These are phyloP conservation scores for Serendipita sp. DNA, from an alignment of 768 basidiomycete species.

Conservation along the genomic window DNA sequence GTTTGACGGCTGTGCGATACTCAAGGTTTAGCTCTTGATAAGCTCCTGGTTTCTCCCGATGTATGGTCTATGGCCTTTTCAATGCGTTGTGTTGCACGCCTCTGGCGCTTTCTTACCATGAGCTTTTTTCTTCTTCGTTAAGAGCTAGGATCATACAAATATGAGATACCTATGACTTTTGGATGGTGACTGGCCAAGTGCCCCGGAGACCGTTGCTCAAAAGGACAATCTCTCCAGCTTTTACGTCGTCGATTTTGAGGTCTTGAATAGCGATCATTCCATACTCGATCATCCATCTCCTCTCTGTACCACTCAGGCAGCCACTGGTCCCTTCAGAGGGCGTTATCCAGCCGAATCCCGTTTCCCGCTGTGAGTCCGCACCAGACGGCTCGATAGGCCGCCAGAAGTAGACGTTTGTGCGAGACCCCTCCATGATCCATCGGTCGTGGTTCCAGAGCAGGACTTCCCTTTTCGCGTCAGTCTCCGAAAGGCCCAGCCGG, in stretches of 20 bases:
- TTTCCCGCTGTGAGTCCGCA: neutral
- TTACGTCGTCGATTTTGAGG: conserved; percentile 28
- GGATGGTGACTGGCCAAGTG: neutral
- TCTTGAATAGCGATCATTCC: conserved; percentile 35
- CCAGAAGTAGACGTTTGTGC: conserved; percentile 56
- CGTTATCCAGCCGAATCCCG: conserved; percentile 40
- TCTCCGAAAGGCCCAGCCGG: conserved; percentile 30
- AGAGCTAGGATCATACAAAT: too few relatives aligned
- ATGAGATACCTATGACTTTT: too few relatives aligned
- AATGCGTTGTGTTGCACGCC: too few relatives aligned
- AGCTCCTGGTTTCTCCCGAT: too few relatives aligned
- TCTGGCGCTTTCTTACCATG: too few relatives aligned
- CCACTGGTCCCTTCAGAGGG: conserved; percentile 37
- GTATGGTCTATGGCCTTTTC: too few relatives aligned
- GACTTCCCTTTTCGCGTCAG: conserved; percentile 31
- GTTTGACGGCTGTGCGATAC: too few relatives aligned
- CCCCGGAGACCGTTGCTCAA: conserved; percentile 33
- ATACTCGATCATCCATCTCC: conserved; percentile 52
- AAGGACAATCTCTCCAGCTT: conserved; percentile 45
- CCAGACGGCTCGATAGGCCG: conserved; percentile 17
- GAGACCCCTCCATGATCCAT: conserved; percentile 46
- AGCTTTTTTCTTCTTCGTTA: too few relatives aligned
- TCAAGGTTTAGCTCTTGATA: too few relatives aligned
- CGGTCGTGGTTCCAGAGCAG: conserved; percentile 40
- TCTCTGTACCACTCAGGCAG: conserved; percentile 55